Base-by-base conservation (phyloP, 768 basidiomycete species). In the Leucogyrophana mollusca region DNA sequence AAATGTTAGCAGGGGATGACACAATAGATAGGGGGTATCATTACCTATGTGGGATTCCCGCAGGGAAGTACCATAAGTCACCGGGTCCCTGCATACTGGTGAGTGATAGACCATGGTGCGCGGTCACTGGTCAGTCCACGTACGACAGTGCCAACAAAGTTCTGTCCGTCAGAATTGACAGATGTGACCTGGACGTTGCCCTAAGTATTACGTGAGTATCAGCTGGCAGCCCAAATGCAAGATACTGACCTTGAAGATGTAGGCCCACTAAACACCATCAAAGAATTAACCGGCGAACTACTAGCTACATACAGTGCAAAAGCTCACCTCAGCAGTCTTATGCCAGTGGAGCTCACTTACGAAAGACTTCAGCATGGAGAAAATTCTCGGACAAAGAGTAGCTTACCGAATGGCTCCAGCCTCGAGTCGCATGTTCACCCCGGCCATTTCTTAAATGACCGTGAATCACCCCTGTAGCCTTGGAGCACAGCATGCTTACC, bases 21-120 rank as follows among this genome's bases (percentile, higher is more conserved):
- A 7, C 20, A 7, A 37, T 8, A 6, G n/a, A 37, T 37, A 16
- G 7, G 16, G 7, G 35, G 27, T 7, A 37, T 37, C 6, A 6
- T 37, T 16, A 37, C 11, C 74, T 76, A 56, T 82, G 79, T 1
- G 80, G 79, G 41, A 73, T 69, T 4, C 78, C 78, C 6, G 79
- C 69, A 11, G 78, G 79, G 66, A 80, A 79, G 61, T 71, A 80
- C 78, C 79, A 80, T 11, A 79, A 51, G 53, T 80, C 78, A 13
- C 77, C 78, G 27, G 70, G 58, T 23, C 62, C 60, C 76, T 77
- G 21, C 34, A 25, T 16, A 30, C 34, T 40, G 25, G 13, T 43
- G 35, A 38, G 14, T 13, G 13, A 40, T 34, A 30, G 33, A 24
- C 25, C 17, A 20, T 14, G n/a, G n/a, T 20, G 7, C 30, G 36